Evolutionary conservation across 1,284 basidiomycete genomes (phyloP), one percentile per base, ranked within the genome.

Genomic region (Peniophora sp.): DNA sequence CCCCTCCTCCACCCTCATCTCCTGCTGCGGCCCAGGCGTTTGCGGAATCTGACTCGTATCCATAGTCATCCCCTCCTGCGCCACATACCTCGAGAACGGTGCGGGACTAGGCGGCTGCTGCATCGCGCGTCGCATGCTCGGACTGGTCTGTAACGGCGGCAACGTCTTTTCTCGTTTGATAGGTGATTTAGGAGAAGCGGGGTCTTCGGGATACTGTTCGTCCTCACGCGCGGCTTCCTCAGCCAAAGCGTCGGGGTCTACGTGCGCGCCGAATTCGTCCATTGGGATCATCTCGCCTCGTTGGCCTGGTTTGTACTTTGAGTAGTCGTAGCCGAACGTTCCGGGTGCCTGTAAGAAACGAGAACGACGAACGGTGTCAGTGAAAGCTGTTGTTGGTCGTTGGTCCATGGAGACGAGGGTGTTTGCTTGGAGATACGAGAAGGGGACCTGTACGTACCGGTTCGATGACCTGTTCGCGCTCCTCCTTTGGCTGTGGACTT

Each of bases 321-420:
- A 70, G 50, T 77, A 74, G 59, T 88, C 82, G 59, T 73, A 89
- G 0, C 83, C 86, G 62, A 90, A 90, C 36, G 86, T 89, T n/a
- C 87, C 87, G 16, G 87, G 85, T 22, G 86, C 87, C 86, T 89
- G 56, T 27, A 38, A 46, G 25, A 36, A 44, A 54, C 52, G 35
- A 56, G 39, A 35, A n/a, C n/a, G n/a, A n/a, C n/a, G 25, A 41
- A 38, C 24, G 51, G 51, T 22, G 51, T 48, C 45, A 51, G 50
- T 49, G 54, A 35, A 43, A 54, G n/a, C n/a, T n/a, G n/a, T n/a
- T n/a, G n/a, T n/a, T n/a, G n/a, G n/a, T n/a, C n/a, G n/a, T n/a
- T n/a, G n/a, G n/a, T n/a, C n/a, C n/a, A n/a, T n/a, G n/a, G n/a
- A n/a, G n/a, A n/a, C n/a, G n/a, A n/a, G n/a, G n/a, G n/a, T n/a